Evolutionary conservation across 331 rosid genomes (phyloP).

Genomic region (Malus hybrid): DNA sequence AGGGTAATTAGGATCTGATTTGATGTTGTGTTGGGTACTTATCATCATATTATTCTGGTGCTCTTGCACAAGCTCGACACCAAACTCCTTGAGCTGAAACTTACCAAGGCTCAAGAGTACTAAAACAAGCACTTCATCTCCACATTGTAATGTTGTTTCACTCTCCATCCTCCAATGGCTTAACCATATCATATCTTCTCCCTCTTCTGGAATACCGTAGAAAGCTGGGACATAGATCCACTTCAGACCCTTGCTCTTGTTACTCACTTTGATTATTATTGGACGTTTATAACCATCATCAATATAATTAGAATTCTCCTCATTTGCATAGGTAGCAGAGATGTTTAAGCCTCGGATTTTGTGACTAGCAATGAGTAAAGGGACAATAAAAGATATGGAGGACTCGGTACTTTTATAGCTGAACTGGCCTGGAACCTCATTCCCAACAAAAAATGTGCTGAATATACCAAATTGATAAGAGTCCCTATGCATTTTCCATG

Average conservation of each 20-base stretch:
- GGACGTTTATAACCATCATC: no score
- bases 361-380: neutral
- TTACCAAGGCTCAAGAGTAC: neutral
- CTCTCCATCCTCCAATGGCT: neutral
- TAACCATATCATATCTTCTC: conserved; percentile 5
- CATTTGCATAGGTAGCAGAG: neutral
- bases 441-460: neutral
- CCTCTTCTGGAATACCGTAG: neutral
- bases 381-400: neutral
- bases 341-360: neutral
- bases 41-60: no score
- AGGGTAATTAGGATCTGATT: no score
- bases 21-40: no score
- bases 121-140: neutral
- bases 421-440: neutral
- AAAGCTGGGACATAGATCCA: neutral
- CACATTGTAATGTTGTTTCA: neutral
- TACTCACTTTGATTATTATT: neutral
- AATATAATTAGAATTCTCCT: neutral
- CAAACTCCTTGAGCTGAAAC: neutral
- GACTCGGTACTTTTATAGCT: neutral
- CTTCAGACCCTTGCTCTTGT: neutral
- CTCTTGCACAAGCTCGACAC: neutral
- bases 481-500: neutral
- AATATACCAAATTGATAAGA: neutral